Conservation (phyloP, 1,284 basidiomycete genomes). For the Apiotrichum montevideense region DNA sequence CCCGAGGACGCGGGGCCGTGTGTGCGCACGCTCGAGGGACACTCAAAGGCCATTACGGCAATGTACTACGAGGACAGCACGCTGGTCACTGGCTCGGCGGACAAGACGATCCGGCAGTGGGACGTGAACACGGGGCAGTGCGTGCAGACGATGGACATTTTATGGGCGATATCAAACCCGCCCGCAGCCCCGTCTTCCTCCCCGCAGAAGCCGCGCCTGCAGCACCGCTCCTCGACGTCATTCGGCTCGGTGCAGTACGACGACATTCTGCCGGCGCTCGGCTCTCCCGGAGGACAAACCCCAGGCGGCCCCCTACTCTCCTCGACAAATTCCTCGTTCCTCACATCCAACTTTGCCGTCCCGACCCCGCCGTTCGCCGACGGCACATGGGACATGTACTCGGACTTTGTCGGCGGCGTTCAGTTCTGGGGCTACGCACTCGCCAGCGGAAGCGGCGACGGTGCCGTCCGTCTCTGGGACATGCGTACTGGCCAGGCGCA, state of each 20-base stretch:
- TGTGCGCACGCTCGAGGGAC: conserved; percentile 75
- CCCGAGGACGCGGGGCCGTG: conserved; percentile 56
- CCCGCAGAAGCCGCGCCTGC: conserved; percentile 28
- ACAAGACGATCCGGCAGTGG: conserved; percentile 98
- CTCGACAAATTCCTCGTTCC: conserved; percentile 1
- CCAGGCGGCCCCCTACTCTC: background rate
- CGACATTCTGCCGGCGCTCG: conserved; percentile 35
- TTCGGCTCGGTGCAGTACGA: conserved; percentile 50
- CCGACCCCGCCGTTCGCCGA: conserved; percentile 83
- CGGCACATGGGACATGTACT: conserved; percentile 86
- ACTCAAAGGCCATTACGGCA: conserved; percentile 83
- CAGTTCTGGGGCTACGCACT: conserved; percentile 99
- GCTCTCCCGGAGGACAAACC: conserved; percentile 21
- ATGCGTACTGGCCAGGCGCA: conserved; percentile 99
- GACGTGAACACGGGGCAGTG: conserved; percentile 95
- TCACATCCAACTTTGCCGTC: conserved; percentile 62
- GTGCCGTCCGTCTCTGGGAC: conserved; percentile 98
- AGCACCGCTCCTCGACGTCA: conserved; percentile 38
- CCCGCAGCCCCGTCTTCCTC: conserved; percentile 51
- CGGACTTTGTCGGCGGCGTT: conserved; percentile 94
- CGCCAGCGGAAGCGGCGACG: conserved; percentile 93
- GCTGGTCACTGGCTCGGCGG: conserved; percentile 91
- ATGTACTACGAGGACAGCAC: conserved; percentile 94
- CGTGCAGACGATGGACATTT: conserved; percentile 98
- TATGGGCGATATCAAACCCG: conserved; percentile 97